Evolutionary conservation across 495 filamentous ascomycete species (phyloP).

Genomic region (Penicillium canescens): DNA sequence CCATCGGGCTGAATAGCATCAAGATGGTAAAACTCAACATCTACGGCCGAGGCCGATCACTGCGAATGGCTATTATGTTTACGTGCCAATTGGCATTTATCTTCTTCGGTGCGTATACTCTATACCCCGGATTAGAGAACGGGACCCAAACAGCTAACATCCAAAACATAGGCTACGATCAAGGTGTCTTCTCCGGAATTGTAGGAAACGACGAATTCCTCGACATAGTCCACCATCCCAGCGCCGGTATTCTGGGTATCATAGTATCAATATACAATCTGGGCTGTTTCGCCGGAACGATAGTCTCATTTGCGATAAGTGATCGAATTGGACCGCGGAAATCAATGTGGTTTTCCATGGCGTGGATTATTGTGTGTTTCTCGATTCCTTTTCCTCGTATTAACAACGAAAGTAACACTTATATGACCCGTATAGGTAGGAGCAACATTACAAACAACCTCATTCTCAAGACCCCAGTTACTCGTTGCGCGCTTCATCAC

Average conservation of each 20-base stretch:
- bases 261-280: conserved; percentile 54
- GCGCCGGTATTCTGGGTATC: conserved; percentile 40
- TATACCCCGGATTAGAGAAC: background rate
- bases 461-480: conserved; percentile 41
- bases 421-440: conserved; percentile 37
- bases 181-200: conserved; percentile 54
- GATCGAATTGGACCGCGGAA: conserved; percentile 48
- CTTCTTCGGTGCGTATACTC: conserved; percentile 34
- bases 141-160: background rate
- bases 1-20: background rate
- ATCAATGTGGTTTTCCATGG: conserved; percentile 43
- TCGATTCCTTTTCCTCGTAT: background rate
- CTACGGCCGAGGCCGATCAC: conserved; percentile 34
- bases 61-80: conserved; percentile 38
- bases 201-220: conserved; percentile 50
- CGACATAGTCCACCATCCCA: conserved; percentile 38
- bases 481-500: conserved; percentile 50
- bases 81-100: conserved; percentile 42
- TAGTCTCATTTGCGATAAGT: conserved; percentile 43
- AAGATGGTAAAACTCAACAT: conserved; percentile 30
- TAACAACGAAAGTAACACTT: too few species aligned
- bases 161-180: conserved; percentile 48
- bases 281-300: conserved; percentile 43
- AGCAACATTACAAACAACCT: conserved; percentile 41
- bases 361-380: conserved; percentile 30